Percentiles rank a stretch among this genome's conserved stretches.
Conservation (phyloP, 345 rosid genomes). For the Balakata baccata region DNA sequence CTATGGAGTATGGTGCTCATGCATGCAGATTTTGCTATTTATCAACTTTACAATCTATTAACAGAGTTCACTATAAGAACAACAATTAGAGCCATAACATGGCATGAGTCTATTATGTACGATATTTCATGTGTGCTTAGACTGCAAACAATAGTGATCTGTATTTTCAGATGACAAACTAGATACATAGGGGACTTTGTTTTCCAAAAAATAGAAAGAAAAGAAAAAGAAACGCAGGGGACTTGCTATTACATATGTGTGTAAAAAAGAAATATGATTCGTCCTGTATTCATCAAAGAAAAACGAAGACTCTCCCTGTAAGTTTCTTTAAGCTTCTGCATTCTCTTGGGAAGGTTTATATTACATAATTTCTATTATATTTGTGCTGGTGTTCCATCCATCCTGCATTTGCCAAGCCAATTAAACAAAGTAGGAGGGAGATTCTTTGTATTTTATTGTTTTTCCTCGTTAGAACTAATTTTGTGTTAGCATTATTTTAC, state of each 20-base stretch:
- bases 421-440: neutral
- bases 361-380: neutral
- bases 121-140: neutral
- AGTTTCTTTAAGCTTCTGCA: neutral
- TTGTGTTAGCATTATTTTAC: neutral
- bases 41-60: neutral
- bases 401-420: neutral
- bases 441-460: neutral
- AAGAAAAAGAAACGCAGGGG: no score
- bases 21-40: neutral
- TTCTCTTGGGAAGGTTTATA: neutral
- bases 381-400: neutral
- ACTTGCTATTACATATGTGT: no score
- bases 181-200: no score
- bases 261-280: no score
- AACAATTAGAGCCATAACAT: neutral
- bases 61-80: neutral
- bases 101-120: neutral
- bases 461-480: neutral
- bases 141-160: no score
- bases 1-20: neutral
- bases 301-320: neutral
- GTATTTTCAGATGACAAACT: no score
- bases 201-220: no score
- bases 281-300: neutral